Evolutionary conservation across 495 filamentous ascomycete genomes (phyloP).

Genomic region (Aspergillus coremiiformis): DNA sequence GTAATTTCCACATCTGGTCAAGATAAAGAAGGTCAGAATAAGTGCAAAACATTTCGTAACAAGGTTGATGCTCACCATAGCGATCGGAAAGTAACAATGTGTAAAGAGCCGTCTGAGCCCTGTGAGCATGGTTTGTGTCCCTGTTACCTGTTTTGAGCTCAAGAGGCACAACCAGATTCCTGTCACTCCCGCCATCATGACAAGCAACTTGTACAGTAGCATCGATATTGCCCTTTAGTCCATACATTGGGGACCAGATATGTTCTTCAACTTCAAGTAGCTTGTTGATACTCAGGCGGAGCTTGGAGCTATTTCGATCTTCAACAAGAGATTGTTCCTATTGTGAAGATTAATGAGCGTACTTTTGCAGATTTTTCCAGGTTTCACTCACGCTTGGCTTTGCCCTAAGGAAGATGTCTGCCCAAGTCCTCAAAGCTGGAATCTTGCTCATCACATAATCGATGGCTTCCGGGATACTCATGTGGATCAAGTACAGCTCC

Average conservation of each 20-base stretch:
- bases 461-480: conserved; percentile 61
- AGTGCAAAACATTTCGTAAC: conserved; percentile 6
- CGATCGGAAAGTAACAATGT: conserved; percentile 88
- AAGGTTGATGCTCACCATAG: conserved; percentile 51
- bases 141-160: conserved; percentile 92
- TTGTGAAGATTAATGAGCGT: conserved; percentile 10
- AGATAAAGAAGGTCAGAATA: not conserved
- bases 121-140: conserved; percentile 63
- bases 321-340: conserved; percentile 66
- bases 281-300: conserved; percentile 81
- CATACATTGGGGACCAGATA: conserved; percentile 95
- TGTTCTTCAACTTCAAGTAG: conserved; percentile 95
- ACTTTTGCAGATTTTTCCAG: not conserved
- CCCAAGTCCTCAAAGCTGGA: conserved; percentile 72
- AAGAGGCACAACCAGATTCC: conserved; percentile 77
- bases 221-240: conserved; percentile 95
- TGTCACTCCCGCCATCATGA: conserved; percentile 52
- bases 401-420: conserved; percentile 64
- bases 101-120: conserved; percentile 91
- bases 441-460: conserved; percentile 74
- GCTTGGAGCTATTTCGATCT: conserved; percentile 63
- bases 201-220: conserved; percentile 92
- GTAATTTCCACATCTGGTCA: conserved; percentile 68
- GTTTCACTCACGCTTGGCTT: conserved; percentile 55
- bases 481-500: conserved; percentile 74